phyloP scores from a whole-genome alignment of 345 rosid genomes.

The Cochlearia excelsa region DNA sequence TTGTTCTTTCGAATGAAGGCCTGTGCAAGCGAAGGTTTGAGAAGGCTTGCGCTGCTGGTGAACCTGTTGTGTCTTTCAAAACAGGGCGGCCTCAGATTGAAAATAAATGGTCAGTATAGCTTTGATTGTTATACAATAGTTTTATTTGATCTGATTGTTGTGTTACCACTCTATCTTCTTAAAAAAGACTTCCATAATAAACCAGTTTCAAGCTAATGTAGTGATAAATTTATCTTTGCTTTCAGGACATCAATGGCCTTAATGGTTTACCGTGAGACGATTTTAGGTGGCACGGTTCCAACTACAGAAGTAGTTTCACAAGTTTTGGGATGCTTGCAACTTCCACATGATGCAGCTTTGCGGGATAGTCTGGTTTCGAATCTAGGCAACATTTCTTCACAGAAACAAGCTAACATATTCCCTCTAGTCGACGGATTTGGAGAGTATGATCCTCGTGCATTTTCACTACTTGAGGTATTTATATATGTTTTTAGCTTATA shows the following conservation, averaged over 20 bases:
- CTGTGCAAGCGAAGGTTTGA: constrained; percentile 69
- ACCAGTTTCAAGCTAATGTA: constrained; percentile 15
- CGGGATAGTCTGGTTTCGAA: constrained; percentile 62
- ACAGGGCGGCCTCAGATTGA: constrained; percentile 65
- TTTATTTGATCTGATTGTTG: constrained; percentile 5
- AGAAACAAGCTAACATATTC: constrained; percentile 51
- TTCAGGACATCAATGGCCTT: constrained; percentile 76
- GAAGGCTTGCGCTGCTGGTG: constrained; percentile 59
- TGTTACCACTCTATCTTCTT: constrained; percentile 13
- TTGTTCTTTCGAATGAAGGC: constrained; percentile 43
- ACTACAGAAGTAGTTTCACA: constrained; percentile 76
- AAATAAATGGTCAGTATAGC: constrained; percentile 63
- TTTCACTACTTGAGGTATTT: constrained; percentile 79
- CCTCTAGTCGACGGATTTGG: constrained; percentile 88
- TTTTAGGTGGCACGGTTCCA: constrained; percentile 58
- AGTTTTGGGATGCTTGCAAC: constrained; percentile 81
- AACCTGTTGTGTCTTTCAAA: constrained; percentile 61
- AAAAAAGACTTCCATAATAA: constrained; percentile 3
- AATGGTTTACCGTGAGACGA: constrained; percentile 65
- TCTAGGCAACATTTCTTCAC: constrained; percentile 50
- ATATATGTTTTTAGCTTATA: constrained; percentile 10
- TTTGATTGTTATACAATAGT: neutral
- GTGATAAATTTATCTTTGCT: constrained; percentile 21
- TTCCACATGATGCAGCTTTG: constrained; percentile 64
- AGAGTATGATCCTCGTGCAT: constrained; percentile 93